Evolutionary conservation across 1,284 basidiomycete species (phyloP), one percentile per base, ranked within the genome.

Genomic region (Meira nashicola): DNA sequence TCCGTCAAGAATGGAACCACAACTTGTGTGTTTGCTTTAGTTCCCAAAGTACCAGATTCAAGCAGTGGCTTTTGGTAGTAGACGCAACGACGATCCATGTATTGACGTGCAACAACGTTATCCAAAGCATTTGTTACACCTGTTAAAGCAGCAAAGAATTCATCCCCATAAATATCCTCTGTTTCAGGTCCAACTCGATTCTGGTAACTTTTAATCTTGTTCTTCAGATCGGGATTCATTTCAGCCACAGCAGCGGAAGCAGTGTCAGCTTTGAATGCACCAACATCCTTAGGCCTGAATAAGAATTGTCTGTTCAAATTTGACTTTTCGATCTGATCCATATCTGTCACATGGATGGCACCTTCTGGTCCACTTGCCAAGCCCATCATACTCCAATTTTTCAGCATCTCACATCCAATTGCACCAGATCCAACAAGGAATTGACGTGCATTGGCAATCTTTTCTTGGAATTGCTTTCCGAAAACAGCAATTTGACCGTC

Each of bases 301-400:
- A 99, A 83, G 86, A 99, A 99, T 79, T 99, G 95, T 60, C 95
- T 84, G 81, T 99, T 99, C 63, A 99, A 81, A 80, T 99, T 99
- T 74, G 89, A 92, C 86, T 98, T 99, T 82, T 99, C 95, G 77
- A 99, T 99, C 33, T 93, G 96, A 80, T 99, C 95, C 76, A 98
- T 82, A 79, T 99, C 95, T 14, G 95, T 98, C 55, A 99, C 92
- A 74, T 93, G 87, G 63, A 99, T 92, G 57, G 85, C 81, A 21
- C 92, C 95, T 55, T 87, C 82, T 14, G 86, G 83, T 2, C 90
- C 91, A 43, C 88, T 85, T 12, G 86, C 94, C 50, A 99, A 82
- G 67, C 95, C 95, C 86, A 99, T 96, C 92, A 99, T 92, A 72
- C 90, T 89, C 95, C 95, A 99, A 81, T 99, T 99, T 84, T 99